These are phyloP conservation scores for Aspergillus haitiensis DNA, from an alignment of 495 filamentous ascomycete genomes.

Conservation along the genomic window DNA sequence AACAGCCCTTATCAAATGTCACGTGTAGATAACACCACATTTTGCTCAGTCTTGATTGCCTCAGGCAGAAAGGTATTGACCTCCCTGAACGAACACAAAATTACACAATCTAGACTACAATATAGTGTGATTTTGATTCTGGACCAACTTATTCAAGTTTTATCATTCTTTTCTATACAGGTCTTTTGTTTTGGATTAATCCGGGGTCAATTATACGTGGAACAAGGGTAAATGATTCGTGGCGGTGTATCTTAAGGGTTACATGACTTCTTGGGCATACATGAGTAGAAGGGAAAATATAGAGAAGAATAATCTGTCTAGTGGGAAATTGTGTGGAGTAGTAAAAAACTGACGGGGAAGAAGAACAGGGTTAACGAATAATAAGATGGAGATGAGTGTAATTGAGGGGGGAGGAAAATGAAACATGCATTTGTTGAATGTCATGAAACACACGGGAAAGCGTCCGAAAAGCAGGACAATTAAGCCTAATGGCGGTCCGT, in stretches of 20 bases:
- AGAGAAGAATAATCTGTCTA: constrained; percentile 41
- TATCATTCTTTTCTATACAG: constrained; percentile 38
- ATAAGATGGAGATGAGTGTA: constrained; percentile 27
- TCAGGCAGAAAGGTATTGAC: too few relatives aligned
- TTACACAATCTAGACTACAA: constrained; percentile 1
- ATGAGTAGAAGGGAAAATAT: constrained; percentile 45
- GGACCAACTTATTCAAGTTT: constrained; percentile 18
- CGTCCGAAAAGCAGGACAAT: constrained; percentile 22
- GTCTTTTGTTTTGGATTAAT: constrained; percentile 19
- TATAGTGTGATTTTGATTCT: neutral
- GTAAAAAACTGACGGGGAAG: constrained; percentile 20
- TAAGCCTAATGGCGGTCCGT: constrained; percentile 12
- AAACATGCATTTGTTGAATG: constrained; percentile 22
- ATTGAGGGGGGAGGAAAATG: constrained; percentile 25
- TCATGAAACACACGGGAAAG: constrained; percentile 16
- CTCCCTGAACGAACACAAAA: neutral
- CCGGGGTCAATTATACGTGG: constrained; percentile 34
- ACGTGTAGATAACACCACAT: constrained; percentile 25
- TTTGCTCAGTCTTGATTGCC: neutral
- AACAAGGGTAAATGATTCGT: constrained; percentile 35
- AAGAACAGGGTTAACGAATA: constrained; percentile 18
- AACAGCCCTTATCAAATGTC: constrained; percentile 34
- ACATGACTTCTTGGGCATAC: constrained; percentile 55
- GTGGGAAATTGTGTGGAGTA: constrained; percentile 40
- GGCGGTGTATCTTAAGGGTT: constrained; percentile 41